Evolutionary conservation across 768 basidiomycete genomes (phyloP), one percentile per base, ranked within the genome.

Genomic region (Xanthoconium stramineum): DNA sequence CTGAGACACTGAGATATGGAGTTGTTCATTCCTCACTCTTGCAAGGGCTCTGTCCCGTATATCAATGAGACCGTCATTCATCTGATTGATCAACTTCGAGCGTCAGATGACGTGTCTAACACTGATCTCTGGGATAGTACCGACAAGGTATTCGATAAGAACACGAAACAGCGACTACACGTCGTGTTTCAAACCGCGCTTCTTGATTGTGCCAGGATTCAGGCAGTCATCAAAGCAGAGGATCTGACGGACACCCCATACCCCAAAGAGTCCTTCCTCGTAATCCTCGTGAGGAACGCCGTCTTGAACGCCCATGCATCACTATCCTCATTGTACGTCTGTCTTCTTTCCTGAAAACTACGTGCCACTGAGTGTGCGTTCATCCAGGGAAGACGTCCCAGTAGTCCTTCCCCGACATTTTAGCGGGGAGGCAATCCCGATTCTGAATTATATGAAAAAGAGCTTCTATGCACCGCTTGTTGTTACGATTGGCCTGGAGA

Each of bases 191-290:
- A 58, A 13, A 35, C 24, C 2, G 48, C 45, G 13, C 53, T 58
- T 15, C 24, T 46, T 2, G 57, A 56, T 20, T 56, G 57, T 7
- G 49, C 49, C 29, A 47, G 57, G 35, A 47, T 59, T 12, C 57
- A 17, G 10, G 49, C 53, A 24, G 57, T 51, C 5, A n/a, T 56
- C 15, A 19, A 50, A 13, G 13, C 42, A 36, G 57, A 58, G 29
- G 9, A 20, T 3, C 14, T 30, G 4, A 51, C 58, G 7, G 14
- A 6, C 2, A 51, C 13, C 0, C 29, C 13, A 14, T 47, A 14
- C 38, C 54, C 54, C n/a, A 56, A 59, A n/a, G 54, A 59, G 19
- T 58, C 57, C 0, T 56, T 58, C 42, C 54, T 55, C 29, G 48
- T 37, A 15, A 5, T 55, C 29, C 54, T 56, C 2, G 55, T 52